These are phyloP conservation scores for Xenoacremonium recifei DNA, from an alignment of 2,329 filamentous ascomycete genomes.

Conservation along the genomic window DNA sequence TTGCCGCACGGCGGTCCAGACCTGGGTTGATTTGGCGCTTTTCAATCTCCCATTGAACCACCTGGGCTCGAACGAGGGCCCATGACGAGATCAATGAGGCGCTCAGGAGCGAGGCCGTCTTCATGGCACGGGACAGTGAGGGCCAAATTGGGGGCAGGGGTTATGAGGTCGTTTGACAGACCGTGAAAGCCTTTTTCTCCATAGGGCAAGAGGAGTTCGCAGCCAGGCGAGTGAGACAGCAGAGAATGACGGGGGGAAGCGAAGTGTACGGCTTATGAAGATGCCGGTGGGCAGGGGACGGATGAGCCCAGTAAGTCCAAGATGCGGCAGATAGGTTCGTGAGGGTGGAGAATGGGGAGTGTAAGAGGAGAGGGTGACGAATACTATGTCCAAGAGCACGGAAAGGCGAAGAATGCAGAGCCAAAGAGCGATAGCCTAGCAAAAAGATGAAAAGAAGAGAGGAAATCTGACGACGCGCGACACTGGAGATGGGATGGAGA, in stretches of 20 bases:
- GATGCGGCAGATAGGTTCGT: not conserved
- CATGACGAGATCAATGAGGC: slow-evolving; percentile 22
- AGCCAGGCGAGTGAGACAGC: slow-evolving; percentile 7
- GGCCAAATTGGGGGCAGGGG: not conserved
- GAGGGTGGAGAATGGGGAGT: not conserved
- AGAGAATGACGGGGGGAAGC: slow-evolving; percentile 4
- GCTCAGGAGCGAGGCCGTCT: slow-evolving; percentile 17
- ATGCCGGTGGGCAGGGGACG: not conserved
- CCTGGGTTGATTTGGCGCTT: slow-evolving; percentile 30
- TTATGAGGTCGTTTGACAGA: slow-evolving; percentile 2
- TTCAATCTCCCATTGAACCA: slow-evolving; percentile 50
- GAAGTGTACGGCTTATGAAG: not conserved
- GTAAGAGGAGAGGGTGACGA: not conserved
- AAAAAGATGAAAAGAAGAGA: not conserved
- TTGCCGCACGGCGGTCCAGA: slow-evolving; percentile 34
- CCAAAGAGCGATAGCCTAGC: not conserved
- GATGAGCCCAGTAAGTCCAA: not conserved
- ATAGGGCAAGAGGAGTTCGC: slow-evolving; percentile 12
- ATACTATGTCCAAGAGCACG: not conserved
- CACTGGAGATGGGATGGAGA: not conserved
- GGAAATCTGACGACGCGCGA: too few relatives aligned
- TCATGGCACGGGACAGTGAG: slow-evolving; percentile 18
- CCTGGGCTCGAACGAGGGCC: slow-evolving; percentile 24
- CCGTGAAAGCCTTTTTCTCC: slow-evolving; percentile 14
- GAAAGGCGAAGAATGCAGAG: not conserved